phyloP scores from a whole-genome alignment of 2,329 filamentous ascomycete genomes.

The Hymenoscyphus linearis region DNA sequence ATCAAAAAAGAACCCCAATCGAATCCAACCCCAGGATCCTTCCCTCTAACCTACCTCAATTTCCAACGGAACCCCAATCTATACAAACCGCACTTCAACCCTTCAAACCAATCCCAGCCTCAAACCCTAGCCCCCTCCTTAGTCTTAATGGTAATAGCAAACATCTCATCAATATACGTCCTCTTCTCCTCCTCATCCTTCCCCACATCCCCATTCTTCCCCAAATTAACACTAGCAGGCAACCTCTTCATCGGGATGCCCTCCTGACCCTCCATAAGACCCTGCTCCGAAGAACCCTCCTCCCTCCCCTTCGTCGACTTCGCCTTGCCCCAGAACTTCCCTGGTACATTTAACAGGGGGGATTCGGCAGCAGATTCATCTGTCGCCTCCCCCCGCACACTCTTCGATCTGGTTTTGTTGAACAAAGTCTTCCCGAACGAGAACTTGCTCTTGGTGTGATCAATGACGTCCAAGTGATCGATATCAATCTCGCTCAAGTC shows the following conservation, averaged over 20 bases:
- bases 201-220: neutral
- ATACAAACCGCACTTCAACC: no score
- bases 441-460: neutral
- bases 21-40: no score
- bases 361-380: neutral
- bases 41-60: neutral
- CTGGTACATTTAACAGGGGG: neutral
- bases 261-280: neutral
- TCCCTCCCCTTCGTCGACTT: neutral
- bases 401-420: neutral
- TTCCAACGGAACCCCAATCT: neutral
- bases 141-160: constrained; percentile 10
- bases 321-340: neutral
- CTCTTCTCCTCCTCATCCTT: constrained; percentile 4
- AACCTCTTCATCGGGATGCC: neutral
- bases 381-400: neutral
- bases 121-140: constrained; percentile 6
- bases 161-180: constrained; percentile 11
- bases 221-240: neutral
- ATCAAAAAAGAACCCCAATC: no score
- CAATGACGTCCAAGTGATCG: neutral
- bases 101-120: no score
- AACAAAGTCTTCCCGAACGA: neutral
- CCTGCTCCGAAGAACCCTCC: neutral
- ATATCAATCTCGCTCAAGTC: neutral